Percentiles rank a stretch among this genome's conserved stretches.
Conservation (phyloP, 805 yeast species). For the Metschnikowia kofuensis region DNA sequence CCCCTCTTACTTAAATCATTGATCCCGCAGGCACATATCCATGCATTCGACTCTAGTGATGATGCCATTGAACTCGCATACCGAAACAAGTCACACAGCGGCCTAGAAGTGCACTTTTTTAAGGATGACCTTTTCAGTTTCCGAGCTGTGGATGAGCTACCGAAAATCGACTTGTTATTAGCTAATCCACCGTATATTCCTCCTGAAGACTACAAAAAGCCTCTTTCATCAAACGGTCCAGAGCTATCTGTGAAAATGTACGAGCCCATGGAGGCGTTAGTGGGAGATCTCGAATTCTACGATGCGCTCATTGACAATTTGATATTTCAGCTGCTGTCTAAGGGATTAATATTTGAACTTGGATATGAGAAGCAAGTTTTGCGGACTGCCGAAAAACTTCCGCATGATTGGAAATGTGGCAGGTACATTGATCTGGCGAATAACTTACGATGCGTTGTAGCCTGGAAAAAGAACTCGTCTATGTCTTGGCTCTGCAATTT, state of each 20-base stretch:
- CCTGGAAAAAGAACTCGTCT: slow-evolving; percentile 43
- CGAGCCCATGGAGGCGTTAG: slow-evolving; percentile 79
- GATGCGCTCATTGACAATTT: slow-evolving; percentile 48
- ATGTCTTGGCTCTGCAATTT: slow-evolving; percentile 6
- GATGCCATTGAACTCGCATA: slow-evolving; percentile 51
- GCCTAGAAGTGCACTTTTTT: slow-evolving; percentile 8
- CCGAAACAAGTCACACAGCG: slow-evolving; percentile 34
- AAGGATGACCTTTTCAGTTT: slow-evolving; percentile 9
- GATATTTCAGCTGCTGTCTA: slow-evolving; percentile 38
- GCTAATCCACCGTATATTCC: slow-evolving; percentile 95
- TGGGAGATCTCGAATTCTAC: slow-evolving; percentile 76
- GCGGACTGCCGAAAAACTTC: slow-evolving; percentile 28
- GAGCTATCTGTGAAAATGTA: slow-evolving; percentile 62
- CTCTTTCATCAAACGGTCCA: slow-evolving; percentile 37
- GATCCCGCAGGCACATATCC: slow-evolving; percentile 22
- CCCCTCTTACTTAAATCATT: slow-evolving; percentile 47
- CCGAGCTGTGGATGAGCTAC: slow-evolving; percentile 1
- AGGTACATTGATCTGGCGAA: slow-evolving; percentile 48
- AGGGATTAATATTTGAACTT: slow-evolving; percentile 72
- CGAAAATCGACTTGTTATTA: slow-evolving; percentile 51
- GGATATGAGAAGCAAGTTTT: slow-evolving; percentile 61
- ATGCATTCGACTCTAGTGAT: slow-evolving; percentile 56
- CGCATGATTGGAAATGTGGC: slow-evolving; percentile 49
- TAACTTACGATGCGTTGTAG: slow-evolving; percentile 59
- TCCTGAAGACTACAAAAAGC: slow-evolving; percentile 34